Evolutionary conservation across 345 rosid genomes (phyloP), one percentile per base, ranked within the genome.

Genomic region (Sisymbrium altissimum): DNA sequence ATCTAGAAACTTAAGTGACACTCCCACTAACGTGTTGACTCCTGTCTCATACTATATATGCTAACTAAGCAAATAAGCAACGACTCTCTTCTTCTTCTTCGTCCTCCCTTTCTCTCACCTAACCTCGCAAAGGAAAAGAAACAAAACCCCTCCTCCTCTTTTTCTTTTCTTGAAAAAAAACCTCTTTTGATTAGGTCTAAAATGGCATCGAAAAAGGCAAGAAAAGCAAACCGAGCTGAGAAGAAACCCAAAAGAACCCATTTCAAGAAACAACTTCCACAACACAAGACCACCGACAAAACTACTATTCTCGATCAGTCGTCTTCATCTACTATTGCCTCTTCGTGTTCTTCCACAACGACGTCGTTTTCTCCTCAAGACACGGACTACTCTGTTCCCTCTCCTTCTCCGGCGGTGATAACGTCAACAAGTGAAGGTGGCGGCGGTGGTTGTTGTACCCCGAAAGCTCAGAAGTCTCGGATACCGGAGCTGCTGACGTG

Each of bases 401-500:
- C 69, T 66, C 73, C 80, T 1, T 75, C 79, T 36, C 73, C 48
- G 23, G n/a, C 19, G 48, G 54, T 40, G 48, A 39, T 32, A 12
- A 13, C 70, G 30, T 75, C 79, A 11, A 30, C 64, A 43, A 30
- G 48, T 29, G 39, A 33, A 6, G 74, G 66, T 7, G 49, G 64
- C 21, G 55, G 68, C 12, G 53, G 62, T 6, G 67, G 74, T 3
- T 93, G 94, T 71, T 86, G 90, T 7, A 94, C 98, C 9, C 98
- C 98, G 0, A 91, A 85, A 80, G 88, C 92, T 60, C 61, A 79
- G 74, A 86, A 83, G 78, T 89, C 78, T 67, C 83, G 90, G 62
- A 92, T 95, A 80, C 99, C 97, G 2, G 82, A 85, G 79, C 86
- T 90, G 7, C 78, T 35, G 25, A 85, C 97, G 19, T 95, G 99